Conservation (phyloP, 768 basidiomycete species). For the Xerocomellus chrysenteron region DNA sequence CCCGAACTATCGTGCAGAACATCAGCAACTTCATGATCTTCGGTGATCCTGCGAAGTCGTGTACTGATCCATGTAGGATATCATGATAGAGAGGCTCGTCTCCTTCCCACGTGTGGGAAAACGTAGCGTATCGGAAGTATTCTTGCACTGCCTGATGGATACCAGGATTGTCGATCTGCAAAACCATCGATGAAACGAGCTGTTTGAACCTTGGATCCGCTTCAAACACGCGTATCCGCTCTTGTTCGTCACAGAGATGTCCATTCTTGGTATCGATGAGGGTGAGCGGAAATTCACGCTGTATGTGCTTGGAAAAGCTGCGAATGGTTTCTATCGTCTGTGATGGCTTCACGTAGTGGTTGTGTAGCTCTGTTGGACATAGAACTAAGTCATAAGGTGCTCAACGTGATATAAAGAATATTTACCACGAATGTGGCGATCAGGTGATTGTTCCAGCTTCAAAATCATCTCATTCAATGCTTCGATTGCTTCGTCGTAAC, state of each 20-base stretch:
- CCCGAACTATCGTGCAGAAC: constrained; percentile 15
- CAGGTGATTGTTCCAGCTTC: constrained; percentile 1
- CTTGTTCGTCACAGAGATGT: constrained; percentile 11
- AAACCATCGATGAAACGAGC: constrained; percentile 17
- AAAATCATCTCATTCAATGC: constrained; percentile 4
- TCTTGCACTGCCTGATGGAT: constrained; percentile 6
- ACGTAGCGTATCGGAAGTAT: constrained; percentile 20
- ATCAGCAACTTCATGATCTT: constrained; percentile 12
- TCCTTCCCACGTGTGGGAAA: constrained; percentile 25
- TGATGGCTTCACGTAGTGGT: constrained; percentile 5
- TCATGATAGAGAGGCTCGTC: constrained; percentile 18
- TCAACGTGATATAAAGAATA: neutral
- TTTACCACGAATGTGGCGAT: constrained; percentile 3
- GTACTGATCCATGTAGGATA: constrained; percentile 10
- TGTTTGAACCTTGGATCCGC: constrained; percentile 6
- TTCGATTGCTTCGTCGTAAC: constrained; percentile 19
- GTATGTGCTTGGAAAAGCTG: neutral
- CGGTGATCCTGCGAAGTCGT: constrained; percentile 7
- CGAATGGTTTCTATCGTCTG: constrained; percentile 3
- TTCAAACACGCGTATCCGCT: constrained; percentile 9
- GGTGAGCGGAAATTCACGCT: constrained; percentile 8
- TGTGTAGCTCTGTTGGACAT: neutral
- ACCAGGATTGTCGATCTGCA: neutral
- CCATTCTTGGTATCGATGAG: constrained; percentile 18
- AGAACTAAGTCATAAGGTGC: neutral